These are phyloP conservation scores for Volvox carteri DNA, from an alignment of 163 green algal species.

Conservation along the genomic window DNA sequence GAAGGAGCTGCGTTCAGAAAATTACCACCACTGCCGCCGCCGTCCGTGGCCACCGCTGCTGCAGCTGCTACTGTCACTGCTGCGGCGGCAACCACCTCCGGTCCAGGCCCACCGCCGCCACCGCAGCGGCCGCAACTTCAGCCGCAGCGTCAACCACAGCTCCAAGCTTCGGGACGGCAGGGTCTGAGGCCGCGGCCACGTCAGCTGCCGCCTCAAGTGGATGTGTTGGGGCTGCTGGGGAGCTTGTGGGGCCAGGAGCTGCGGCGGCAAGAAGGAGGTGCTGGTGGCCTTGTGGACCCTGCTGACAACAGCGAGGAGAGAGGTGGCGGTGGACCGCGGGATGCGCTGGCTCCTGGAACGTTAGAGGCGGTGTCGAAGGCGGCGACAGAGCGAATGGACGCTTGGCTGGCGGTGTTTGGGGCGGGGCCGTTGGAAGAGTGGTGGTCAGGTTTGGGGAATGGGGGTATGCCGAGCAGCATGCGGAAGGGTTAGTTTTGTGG, in stretches of 20 bases:
- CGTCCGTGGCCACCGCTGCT: not conserved
- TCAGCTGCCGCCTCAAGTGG: not conserved
- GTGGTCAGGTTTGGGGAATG: not conserved
- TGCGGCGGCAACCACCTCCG: not conserved
- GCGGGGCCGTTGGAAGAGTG: constrained; percentile 6
- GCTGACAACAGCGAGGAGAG: no score
- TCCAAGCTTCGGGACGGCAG: not conserved
- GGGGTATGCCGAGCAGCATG: not conserved
- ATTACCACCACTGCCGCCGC: not conserved
- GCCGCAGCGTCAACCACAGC: not conserved
- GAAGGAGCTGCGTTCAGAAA: no score
- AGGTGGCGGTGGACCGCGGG: no score
- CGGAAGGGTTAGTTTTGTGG: no score
- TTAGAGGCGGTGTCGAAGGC: not conserved
- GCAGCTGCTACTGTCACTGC: not conserved
- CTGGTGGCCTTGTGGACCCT: no score
- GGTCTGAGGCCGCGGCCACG: not conserved
- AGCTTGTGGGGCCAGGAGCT: not conserved
- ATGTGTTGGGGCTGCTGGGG: not conserved
- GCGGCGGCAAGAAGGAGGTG: no score
- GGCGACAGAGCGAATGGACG: not conserved
- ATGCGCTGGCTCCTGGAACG: no score
- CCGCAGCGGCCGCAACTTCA: not conserved
- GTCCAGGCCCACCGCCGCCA: not conserved
- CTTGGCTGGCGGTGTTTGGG: constrained; percentile 20